phyloP scores from a whole-genome alignment of 1,284 basidiomycete species.

The Fomes fomentarius region DNA sequence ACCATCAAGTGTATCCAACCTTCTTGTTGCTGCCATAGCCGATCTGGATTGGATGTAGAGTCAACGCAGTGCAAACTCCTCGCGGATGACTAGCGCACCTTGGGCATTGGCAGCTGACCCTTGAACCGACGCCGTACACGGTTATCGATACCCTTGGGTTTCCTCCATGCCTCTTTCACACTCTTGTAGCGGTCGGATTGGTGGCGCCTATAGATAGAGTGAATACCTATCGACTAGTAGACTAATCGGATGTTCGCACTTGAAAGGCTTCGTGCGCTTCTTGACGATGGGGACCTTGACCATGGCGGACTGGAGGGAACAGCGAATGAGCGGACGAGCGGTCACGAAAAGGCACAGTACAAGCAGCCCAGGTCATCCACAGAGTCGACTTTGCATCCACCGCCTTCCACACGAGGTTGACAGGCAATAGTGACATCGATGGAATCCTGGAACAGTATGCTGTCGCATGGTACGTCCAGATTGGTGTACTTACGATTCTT shows the following conservation, averaged over 20 bases:
- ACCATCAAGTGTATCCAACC: conserved; percentile 26
- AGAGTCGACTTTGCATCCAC: conserved; percentile 27
- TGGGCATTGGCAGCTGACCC: conserved; percentile 94
- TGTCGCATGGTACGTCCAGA: conserved; percentile 15
- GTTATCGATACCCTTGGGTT: conserved; percentile 98
- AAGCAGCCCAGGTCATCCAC: conserved; percentile 30
- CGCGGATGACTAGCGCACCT: conserved; percentile 52
- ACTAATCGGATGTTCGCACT: conserved; percentile 52
- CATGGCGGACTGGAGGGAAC: conserved; percentile 54
- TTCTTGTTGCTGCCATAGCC: conserved; percentile 89
- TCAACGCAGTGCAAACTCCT: not conserved
- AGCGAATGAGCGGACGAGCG: conserved; percentile 9
- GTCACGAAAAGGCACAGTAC: not conserved
- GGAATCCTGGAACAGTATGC: conserved; percentile 18
- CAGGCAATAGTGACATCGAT: conserved; percentile 22
- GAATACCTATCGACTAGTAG: not conserved
- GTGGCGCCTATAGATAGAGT: conserved; percentile 70
- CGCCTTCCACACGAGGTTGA: conserved; percentile 11
- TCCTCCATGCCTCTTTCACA: conserved; percentile 97
- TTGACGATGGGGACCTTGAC: conserved; percentile 92
- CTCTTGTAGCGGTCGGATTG: conserved; percentile 96
- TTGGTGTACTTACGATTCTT: conserved; percentile 42
- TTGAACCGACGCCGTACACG: conserved; percentile 95
- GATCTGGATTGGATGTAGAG: conserved; percentile 47
- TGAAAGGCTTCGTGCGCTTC: conserved; percentile 96